phyloP scores from a whole-genome alignment of 176 grass and related monocot genomes.

The Avena insularis region DNA sequence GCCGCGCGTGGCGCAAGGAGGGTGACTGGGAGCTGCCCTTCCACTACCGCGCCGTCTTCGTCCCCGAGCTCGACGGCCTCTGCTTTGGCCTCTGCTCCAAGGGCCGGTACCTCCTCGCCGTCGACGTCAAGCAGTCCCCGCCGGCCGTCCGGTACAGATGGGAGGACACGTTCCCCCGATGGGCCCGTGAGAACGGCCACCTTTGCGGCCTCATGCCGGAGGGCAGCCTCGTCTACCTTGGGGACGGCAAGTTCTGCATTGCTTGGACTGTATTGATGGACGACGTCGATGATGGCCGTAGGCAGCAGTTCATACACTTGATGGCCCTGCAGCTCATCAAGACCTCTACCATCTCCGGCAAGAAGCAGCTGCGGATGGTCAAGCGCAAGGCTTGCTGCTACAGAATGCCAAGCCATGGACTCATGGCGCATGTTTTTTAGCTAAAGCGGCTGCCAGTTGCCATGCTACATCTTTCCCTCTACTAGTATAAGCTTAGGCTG shows the following conservation, averaged over 20 bases:
- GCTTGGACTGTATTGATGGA: not conserved
- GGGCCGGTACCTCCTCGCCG: not conserved
- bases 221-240: constrained; percentile 6
- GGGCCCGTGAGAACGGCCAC: not conserved
- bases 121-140: not conserved
- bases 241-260: constrained; percentile 10
- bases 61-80: not conserved
- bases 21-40: not conserved
- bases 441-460: too few species aligned
- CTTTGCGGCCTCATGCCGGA: not conserved
- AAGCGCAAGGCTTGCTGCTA: constrained; percentile 2
- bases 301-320: too few species aligned
- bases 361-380: not conserved
- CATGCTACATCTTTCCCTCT: too few species aligned
- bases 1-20: constrained; percentile 1
- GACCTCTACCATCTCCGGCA: not conserved
- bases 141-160: not conserved
- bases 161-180: not conserved
- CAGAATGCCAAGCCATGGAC: not conserved
- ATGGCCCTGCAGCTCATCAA: too few species aligned
- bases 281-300: too few species aligned
- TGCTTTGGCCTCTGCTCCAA: not conserved
- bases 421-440: not conserved
- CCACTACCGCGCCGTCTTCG: not conserved
- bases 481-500: too few species aligned